These are phyloP conservation scores for Kluyveromyces dobzhanskii DNA, from an alignment of 805 yeast genomes.

Conservation along the genomic window DNA sequence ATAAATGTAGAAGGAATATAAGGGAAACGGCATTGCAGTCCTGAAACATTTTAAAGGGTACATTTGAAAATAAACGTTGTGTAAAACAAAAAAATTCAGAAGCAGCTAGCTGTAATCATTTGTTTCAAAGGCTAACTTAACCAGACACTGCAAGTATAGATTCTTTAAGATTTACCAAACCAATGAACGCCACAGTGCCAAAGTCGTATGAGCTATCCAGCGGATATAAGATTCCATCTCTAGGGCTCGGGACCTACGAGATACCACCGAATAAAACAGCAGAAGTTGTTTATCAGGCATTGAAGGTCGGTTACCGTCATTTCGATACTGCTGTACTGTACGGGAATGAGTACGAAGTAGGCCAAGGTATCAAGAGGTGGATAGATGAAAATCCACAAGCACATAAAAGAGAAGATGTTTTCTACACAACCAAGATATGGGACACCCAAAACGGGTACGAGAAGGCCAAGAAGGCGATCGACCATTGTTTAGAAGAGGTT, in stretches of 20 bases:
- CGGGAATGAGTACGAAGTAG: constrained; percentile 53
- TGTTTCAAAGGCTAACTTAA: too few relatives aligned
- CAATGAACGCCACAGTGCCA: constrained; percentile 12
- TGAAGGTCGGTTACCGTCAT: constrained; percentile 62
- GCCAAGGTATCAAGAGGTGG: constrained; percentile 49
- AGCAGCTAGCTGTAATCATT: too few relatives aligned
- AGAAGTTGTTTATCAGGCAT: constrained; percentile 45
- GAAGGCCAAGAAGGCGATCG: constrained; percentile 50
- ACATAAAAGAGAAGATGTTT: constrained; percentile 42
- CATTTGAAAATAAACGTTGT: too few relatives aligned
- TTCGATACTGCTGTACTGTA: constrained; percentile 67
- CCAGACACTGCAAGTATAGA: too few relatives aligned
- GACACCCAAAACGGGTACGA: constrained; percentile 53
- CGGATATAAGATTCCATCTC: constrained; percentile 46
- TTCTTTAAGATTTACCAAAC: too few relatives aligned
- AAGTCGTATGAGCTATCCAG: constrained; percentile 39
- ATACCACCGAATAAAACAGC: constrained; percentile 33
- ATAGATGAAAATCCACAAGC: constrained; percentile 37
- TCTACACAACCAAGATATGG: constrained; percentile 71
- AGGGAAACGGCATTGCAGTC: too few relatives aligned
- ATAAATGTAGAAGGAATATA: too few relatives aligned
- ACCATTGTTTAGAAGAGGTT: constrained; percentile 44
- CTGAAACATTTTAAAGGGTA: too few relatives aligned
- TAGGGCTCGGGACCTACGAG: constrained; percentile 50
- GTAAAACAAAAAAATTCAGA: too few relatives aligned